phyloP scores from a whole-genome alignment of 225 moss, liverwort and hornwort species.

The Neckera pumila region DNA sequence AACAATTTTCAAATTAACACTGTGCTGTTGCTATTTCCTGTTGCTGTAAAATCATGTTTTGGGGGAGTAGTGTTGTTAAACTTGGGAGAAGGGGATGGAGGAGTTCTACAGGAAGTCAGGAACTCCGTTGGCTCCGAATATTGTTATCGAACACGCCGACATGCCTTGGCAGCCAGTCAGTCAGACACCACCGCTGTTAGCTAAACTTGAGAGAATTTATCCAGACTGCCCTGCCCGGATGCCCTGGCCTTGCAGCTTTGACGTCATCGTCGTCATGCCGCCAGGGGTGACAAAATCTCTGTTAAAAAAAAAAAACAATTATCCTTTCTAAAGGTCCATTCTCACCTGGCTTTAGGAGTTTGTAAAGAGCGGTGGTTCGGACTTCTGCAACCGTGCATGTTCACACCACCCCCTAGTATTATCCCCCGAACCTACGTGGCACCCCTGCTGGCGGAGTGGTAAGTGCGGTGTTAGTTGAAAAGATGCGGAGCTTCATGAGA shows the following conservation, averaged over 20 bases:
- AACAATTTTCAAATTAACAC: background rate
- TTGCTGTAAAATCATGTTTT: background rate
- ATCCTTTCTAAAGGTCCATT: too few species aligned
- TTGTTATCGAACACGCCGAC: background rate
- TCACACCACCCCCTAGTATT: too few species aligned
- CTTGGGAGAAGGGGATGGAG: background rate
- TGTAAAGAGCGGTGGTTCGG: too few species aligned
- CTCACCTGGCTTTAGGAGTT: too few species aligned
- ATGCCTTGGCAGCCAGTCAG: background rate
- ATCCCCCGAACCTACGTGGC: too few species aligned
- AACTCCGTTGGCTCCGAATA: background rate
- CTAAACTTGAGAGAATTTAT: background rate
- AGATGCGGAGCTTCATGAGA: too few species aligned
- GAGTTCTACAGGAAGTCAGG: background rate
- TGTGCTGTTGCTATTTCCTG: background rate
- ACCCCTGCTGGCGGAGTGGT: too few species aligned
- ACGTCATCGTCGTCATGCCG: background rate
- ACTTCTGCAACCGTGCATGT: too few species aligned
- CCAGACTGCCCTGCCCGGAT: background rate
- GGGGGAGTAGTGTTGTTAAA: background rate
- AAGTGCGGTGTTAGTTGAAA: too few species aligned
- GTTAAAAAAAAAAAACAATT: too few species aligned
- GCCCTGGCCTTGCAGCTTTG: background rate
- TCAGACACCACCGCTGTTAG: background rate
- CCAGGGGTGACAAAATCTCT: background rate